phyloP scores from a whole-genome alignment of 805 yeast genomes.

The Hanseniaspora lachancei region DNA sequence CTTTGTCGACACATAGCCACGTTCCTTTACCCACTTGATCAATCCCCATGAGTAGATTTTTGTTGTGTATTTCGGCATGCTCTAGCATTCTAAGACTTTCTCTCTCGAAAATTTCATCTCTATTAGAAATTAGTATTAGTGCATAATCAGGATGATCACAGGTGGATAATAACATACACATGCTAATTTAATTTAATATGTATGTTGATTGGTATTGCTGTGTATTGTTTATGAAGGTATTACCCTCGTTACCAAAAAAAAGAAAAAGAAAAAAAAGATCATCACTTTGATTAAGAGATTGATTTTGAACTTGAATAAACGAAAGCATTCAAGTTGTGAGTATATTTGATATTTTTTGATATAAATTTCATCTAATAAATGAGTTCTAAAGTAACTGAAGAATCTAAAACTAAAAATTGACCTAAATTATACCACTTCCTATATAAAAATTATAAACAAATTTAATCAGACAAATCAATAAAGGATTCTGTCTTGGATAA shows the following conservation, averaged over 20 bases:
- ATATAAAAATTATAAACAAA: background rate
- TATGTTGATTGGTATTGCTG: background rate
- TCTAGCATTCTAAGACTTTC: conserved; percentile 34
- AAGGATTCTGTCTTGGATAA: background rate
- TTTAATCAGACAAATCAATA: conserved; percentile 1
- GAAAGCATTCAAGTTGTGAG: too few species aligned
- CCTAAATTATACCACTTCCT: too few species aligned
- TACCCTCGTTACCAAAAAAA: background rate
- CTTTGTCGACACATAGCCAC: conserved; percentile 66
- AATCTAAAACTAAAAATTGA: too few species aligned
- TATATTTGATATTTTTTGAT: too few species aligned
- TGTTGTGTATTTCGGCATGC: conserved; percentile 28
- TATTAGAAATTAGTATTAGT: conserved; percentile 60
- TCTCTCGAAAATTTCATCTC: conserved; percentile 75
- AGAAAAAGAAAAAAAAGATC: too few species aligned
- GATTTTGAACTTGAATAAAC: too few species aligned
- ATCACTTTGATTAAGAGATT: too few species aligned
- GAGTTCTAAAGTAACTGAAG: too few species aligned
- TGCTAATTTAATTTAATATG: conserved; percentile 19
- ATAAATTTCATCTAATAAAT: too few species aligned
- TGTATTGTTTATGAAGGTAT: background rate
- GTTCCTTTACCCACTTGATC: conserved; percentile 62
- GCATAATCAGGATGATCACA: conserved; percentile 62
- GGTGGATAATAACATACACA: conserved; percentile 72
- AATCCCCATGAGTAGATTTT: conserved; percentile 23